Evolutionary conservation across 1,284 basidiomycete species (phyloP).

Genomic region (Ustilago bromivora): DNA sequence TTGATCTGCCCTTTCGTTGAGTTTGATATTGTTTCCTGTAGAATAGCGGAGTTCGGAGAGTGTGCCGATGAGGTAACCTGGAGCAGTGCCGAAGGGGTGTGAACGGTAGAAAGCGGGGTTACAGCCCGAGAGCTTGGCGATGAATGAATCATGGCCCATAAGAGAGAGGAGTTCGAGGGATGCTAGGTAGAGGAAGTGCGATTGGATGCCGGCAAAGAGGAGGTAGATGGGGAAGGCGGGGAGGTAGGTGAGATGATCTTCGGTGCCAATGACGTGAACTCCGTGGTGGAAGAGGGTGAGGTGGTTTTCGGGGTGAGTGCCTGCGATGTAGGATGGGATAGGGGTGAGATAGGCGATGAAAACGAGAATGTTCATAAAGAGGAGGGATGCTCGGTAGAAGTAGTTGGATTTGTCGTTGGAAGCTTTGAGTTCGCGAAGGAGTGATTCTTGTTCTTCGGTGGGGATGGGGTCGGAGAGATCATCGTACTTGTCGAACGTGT

Average conservation of each 20-base stretch:
- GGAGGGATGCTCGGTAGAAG: conserved; percentile 55
- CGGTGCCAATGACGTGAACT: conserved; percentile 59
- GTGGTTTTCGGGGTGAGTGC: conserved; percentile 67
- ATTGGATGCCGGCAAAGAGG: conserved; percentile 54
- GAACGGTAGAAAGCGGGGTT: conserved; percentile 55
- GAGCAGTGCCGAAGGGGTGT: conserved; percentile 67
- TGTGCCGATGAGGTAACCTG: conserved; percentile 57
- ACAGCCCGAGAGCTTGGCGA: conserved; percentile 17
- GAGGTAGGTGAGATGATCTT: conserved; percentile 65
- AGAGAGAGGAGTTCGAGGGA: conserved; percentile 50
- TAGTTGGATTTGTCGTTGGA: conserved; percentile 64
- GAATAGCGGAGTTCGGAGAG: conserved; percentile 61
- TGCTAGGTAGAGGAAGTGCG: conserved; percentile 50
- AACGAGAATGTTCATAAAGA: conserved; percentile 55
- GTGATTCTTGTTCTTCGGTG: conserved; percentile 59
- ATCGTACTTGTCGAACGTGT: conserved; percentile 55
- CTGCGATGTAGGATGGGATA: conserved; percentile 63
- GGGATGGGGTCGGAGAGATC: conserved; percentile 49
- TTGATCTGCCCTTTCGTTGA: conserved; percentile 35
- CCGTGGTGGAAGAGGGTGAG: conserved; percentile 60
- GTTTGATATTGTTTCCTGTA: conserved; percentile 34
- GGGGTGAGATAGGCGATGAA: conserved; percentile 63
- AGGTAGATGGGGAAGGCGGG: conserved; percentile 68
- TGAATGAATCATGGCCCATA: conserved; percentile 43
- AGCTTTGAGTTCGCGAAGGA: conserved; percentile 55